Base-by-base conservation (phyloP, 257 asterid species). In the Solanum peruvianum region DNA sequence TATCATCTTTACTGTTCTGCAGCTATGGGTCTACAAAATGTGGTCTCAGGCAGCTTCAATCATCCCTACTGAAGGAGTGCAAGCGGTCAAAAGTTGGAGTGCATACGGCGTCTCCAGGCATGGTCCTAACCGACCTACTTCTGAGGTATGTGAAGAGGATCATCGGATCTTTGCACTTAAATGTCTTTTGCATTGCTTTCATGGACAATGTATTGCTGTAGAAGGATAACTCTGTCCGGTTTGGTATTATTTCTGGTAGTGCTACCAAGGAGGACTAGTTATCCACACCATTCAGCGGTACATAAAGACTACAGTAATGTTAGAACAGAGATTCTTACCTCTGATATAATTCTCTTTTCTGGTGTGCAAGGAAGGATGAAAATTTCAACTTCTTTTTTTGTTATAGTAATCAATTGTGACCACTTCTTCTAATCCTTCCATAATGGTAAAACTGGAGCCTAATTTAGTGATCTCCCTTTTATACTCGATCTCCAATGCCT, bases 61-160 rank as follows among this genome's bases (percentile, higher is more conserved):
- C 99, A 60, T 97, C 99, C 4, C 98, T 97, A 86, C 90, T 95
- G 90, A 97, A 92, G 93, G 99, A 97, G 88, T 88, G 93, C 89
- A 93, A 91, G 86, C 90, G 90, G 88, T 91, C 95, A 39, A 95
- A 95, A 89, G 98, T 94, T 42, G 98, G 99, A 86, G 95, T 97
- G 84, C 99, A 97, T 91, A 95, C 98, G 37, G 99, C 99, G 89
- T 97, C 99, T 52, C 99, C 99, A 7, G 99, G 99, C 94, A 97
- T 97, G 99, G 99, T 97, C 81, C 93, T 97, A 73, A 97, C 99
- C 10, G 99, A 95, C 87, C 92, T 97, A 91, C 91, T 97, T 58
- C 89, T 97, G 85, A 97, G 99, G 99, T 97, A 92, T 67, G 56
- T 33, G 25, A 49, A 23, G 37, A 82, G 21, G 23, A 3, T 76